Evolutionary conservation across 169 alveolate genomes (phyloP), one percentile per base, ranked within the genome.

Genomic region (Plasmodium ovale): DNA sequence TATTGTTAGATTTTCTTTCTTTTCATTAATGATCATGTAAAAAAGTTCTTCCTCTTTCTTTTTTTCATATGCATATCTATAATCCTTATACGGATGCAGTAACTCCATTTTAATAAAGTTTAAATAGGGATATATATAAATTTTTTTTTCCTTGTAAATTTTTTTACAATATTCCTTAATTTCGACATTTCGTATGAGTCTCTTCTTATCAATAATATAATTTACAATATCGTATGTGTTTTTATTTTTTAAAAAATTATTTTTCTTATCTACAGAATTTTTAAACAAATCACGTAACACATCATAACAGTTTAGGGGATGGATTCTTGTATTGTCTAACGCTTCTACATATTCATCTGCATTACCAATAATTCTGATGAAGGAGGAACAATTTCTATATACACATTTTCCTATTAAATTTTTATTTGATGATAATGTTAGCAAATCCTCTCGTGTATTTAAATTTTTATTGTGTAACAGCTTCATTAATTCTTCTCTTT

Each of bases 281-380:
- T 87, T 87, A 47, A 95, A 93, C 12, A 94, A 54, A 59, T 93
- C 93, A 54, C 91, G 91, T 0, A 94, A 93, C 19, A 91, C 79
- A 56, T 67, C 58, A 27, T 88, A 77, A 33, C 94, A 88, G 79
- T 94, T 95, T 7, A 79, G 21, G 29, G 97, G 97, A 64, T 94
- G 97, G 10, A 94, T 71, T 47, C 96, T 88, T 1, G 97, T 93
- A 39, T 91, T 69, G 64, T 94, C 97, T 47, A 94, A 59, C 4
- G 88, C 88, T n/a, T 77, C 88, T 10, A 77, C 77, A 29, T 60
- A 77, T 23, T 77, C 88, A 47, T 62, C 74, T 6, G 68, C 74
- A 25, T 47, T 47, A 1, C 77, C 60, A 3, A 77, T 77, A 31
- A 91, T 85, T 85, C 87, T 70, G 47, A 93, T 91, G 39, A 93